These are phyloP conservation scores for Aspergillus hortae DNA, from an alignment of 2,329 filamentous ascomycete species.

Conservation along the genomic window DNA sequence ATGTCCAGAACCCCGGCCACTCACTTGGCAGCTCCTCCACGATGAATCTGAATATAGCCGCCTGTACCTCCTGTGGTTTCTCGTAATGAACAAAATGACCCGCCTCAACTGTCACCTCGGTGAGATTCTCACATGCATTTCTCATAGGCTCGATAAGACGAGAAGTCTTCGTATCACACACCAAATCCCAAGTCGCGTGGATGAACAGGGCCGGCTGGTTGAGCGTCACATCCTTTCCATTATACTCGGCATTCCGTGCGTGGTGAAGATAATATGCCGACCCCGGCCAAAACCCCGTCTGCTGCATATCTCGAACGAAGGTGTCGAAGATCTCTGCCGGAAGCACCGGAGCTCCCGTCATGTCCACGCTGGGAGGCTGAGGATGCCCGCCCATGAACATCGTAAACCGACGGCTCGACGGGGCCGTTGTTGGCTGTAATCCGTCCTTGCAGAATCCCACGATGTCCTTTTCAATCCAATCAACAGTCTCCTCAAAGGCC, in stretches of 20 bases:
- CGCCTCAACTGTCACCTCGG: slow-evolving; percentile 3
- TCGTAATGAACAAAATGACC: slow-evolving; percentile 7
- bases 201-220: slow-evolving; percentile 13
- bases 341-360: neutral
- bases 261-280: slow-evolving; percentile 46
- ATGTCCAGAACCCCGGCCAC: slow-evolving; percentile 2
- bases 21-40: slow-evolving; percentile 1
- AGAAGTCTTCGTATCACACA: slow-evolving; percentile 4
- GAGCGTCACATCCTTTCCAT: slow-evolving; percentile 36
- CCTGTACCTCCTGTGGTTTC: slow-evolving; percentile 4
- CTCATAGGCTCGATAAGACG: slow-evolving; percentile 2
- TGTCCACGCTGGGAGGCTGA: neutral
- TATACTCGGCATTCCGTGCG: slow-evolving; percentile 40
- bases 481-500: neutral
- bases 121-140: neutral
- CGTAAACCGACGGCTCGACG: neutral
- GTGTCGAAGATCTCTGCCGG: slow-evolving; percentile 1
- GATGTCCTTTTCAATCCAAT: slow-evolving; percentile 1
- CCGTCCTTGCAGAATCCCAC: slow-evolving; percentile 1
- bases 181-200: neutral
- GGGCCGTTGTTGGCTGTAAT: neutral
- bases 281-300: slow-evolving; percentile 38
- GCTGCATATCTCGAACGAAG: slow-evolving; percentile 33
- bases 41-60: slow-evolving; percentile 3
- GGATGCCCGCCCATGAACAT: neutral